Percentiles rank a stretch among this genome's conserved stretches.
Evolutionary conservation across 805 yeast genomes (phyloP).

Genomic region (Ogataea pignaliae): DNA sequence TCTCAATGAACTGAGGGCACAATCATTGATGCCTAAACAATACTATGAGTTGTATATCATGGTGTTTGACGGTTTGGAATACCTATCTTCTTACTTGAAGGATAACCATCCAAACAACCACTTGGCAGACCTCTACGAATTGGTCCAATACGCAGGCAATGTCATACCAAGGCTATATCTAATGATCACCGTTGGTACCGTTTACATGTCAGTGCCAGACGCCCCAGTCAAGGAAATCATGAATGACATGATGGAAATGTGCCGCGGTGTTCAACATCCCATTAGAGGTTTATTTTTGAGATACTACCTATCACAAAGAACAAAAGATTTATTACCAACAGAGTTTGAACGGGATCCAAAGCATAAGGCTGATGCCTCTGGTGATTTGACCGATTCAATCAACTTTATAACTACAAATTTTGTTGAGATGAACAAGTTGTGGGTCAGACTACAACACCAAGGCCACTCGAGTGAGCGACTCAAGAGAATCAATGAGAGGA

Average conservation of each 20-base stretch:
- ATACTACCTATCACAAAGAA: slow-evolving; percentile 81
- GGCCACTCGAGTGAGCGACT: slow-evolving; percentile 83
- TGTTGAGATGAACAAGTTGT: slow-evolving; percentile 94
- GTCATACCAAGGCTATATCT: slow-evolving; percentile 87
- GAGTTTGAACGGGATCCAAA: slow-evolving; percentile 7
- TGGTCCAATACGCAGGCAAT: slow-evolving; percentile 93
- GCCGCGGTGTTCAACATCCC: slow-evolving; percentile 95
- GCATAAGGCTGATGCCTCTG: slow-evolving; percentile 17
- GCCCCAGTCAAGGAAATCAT: slow-evolving; percentile 82
- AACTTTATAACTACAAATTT: slow-evolving; percentile 81
- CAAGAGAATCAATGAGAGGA: slow-evolving; percentile 72
- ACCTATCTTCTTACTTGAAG: slow-evolving; percentile 58
- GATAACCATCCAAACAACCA: slow-evolving; percentile 67
- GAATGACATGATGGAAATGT: slow-evolving; percentile 97
- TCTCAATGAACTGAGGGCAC: slow-evolving; percentile 76
- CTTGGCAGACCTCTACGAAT: slow-evolving; percentile 84
- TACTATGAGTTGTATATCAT: slow-evolving; percentile 88
- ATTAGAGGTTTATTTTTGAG: slow-evolving; percentile 86
- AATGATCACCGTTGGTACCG: slow-evolving; percentile 94
- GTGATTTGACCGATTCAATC: slow-evolving; percentile 60
- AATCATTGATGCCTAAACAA: slow-evolving; percentile 75
- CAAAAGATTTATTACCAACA: slow-evolving; percentile 58
- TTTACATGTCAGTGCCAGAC: slow-evolving; percentile 71
- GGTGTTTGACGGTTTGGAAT: slow-evolving; percentile 76
- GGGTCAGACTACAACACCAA: slow-evolving; percentile 96